phyloP scores from a whole-genome alignment of 768 basidiomycete species.

The Xerocomellus amylosporus region DNA sequence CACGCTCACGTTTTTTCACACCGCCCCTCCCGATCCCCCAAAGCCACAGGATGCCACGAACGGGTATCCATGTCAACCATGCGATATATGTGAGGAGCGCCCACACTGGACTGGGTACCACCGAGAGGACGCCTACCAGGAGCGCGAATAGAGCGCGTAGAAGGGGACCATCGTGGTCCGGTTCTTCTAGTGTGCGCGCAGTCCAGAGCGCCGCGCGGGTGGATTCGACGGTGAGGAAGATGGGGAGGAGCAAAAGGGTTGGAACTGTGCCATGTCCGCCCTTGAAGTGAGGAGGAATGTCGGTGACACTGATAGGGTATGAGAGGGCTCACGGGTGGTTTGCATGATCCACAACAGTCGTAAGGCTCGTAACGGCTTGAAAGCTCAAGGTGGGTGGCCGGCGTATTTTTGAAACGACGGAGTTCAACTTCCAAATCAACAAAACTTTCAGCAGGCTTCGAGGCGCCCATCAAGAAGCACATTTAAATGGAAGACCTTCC shows the following conservation, averaged over 20 bases:
- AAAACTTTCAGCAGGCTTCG: background rate
- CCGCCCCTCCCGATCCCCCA: constrained; percentile 12
- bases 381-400: background rate
- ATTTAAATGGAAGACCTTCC: constrained; percentile 5
- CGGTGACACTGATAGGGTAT: too few relatives aligned
- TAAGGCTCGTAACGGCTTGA: background rate
- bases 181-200: background rate
- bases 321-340: background rate
- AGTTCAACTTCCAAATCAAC: background rate
- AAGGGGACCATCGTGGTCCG: background rate
- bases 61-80: background rate
- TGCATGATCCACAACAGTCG: background rate
- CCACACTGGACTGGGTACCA: constrained; percentile 5
- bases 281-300: background rate
- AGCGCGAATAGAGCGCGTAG: background rate
- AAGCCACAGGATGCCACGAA: constrained; percentile 11
- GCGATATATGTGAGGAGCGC: background rate
- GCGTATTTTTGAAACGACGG: background rate
- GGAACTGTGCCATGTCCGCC: constrained; percentile 1
- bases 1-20: background rate
- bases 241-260: constrained; percentile 5
- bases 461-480: constrained; percentile 1
- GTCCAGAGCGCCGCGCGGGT: constrained; percentile 2
- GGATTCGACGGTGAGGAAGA: constrained; percentile 14
- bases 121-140: background rate